Evolutionary conservation across 2,329 filamentous ascomycete species (phyloP).

Genomic region (Xylariaceae sp.): DNA sequence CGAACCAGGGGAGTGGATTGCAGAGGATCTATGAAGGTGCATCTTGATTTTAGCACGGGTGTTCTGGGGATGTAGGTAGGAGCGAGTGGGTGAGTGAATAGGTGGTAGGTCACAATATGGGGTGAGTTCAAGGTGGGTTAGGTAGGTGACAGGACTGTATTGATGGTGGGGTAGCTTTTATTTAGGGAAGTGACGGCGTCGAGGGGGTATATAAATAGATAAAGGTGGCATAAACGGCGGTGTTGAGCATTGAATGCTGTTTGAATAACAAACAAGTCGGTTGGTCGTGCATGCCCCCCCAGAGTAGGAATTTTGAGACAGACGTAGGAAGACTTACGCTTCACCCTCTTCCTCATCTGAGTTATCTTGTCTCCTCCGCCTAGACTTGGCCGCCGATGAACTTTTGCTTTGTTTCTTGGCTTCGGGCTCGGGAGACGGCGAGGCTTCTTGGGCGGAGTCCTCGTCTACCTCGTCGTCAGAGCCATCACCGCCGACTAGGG

Average conservation of each 20-base stretch:
- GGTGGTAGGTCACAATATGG: neutral
- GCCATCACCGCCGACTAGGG: constrained; percentile 74
- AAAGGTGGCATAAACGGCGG: too few relatives aligned
- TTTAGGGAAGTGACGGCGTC: too few relatives aligned
- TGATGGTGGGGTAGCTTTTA: too few relatives aligned
- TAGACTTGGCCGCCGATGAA: constrained; percentile 42
- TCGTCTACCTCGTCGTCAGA: constrained; percentile 54
- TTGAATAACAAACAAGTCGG: too few relatives aligned
- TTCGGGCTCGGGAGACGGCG: constrained; percentile 46
- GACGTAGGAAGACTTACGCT: constrained; percentile 57
- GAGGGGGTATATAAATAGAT: too few relatives aligned
- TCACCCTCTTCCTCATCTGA: constrained; percentile 75
- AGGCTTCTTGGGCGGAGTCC: constrained; percentile 43
- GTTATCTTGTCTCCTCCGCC: constrained; percentile 53
- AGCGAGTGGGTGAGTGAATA: neutral
- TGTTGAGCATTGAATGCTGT: too few relatives aligned
- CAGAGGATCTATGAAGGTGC: constrained; percentile 59
- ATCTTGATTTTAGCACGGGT: too few relatives aligned
- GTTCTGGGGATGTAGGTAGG: too few relatives aligned
- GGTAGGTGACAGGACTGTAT: too few relatives aligned
- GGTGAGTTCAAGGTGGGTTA: too few relatives aligned
- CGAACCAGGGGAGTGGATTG: constrained; percentile 67
- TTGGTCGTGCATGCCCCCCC: too few relatives aligned
- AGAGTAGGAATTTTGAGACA: neutral
- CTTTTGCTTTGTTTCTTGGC: constrained; percentile 32